These are phyloP conservation scores for Ceriops decandra DNA, from an alignment of 345 rosid genomes.

Conservation along the genomic window DNA sequence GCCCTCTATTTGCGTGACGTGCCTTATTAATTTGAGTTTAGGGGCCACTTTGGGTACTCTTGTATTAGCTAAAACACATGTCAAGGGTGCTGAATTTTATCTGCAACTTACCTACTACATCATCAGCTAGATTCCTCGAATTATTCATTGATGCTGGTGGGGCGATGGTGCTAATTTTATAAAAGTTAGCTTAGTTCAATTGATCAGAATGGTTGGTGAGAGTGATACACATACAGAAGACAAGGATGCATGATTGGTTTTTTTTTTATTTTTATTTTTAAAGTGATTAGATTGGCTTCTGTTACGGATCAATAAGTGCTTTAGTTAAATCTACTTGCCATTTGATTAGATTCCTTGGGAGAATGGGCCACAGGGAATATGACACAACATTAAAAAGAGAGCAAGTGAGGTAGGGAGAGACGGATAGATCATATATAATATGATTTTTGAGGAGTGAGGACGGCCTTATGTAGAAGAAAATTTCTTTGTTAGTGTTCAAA, in stretches of 20 bases:
- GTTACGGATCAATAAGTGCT: neutral
- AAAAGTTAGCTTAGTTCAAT: neutral
- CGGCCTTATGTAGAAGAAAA: neutral
- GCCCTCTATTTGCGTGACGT: no score
- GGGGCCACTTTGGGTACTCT: neutral
- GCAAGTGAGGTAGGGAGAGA: neutral
- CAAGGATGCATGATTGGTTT: neutral
- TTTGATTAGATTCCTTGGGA: neutral
- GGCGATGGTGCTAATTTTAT: neutral
- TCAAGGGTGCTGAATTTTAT: neutral
- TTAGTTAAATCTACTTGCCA: no score
- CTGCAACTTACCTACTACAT: neutral
- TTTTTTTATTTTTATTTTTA: neutral
- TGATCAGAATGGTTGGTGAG: neutral
- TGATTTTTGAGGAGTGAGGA: neutral
- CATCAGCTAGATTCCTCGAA: neutral
- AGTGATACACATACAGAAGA: no score
- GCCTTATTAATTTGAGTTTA: no score
- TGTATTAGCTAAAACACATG: neutral
- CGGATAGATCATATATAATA: neutral
- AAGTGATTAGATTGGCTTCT: neutral
- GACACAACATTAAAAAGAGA: neutral
- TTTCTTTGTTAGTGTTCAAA: neutral
- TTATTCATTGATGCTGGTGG: slow-evolving; percentile 4
- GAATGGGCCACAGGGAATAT: slow-evolving; percentile 2